These are phyloP conservation scores for Borovskyia barvae DNA, from an alignment of 208 protist species.

Conservation along the genomic window DNA sequence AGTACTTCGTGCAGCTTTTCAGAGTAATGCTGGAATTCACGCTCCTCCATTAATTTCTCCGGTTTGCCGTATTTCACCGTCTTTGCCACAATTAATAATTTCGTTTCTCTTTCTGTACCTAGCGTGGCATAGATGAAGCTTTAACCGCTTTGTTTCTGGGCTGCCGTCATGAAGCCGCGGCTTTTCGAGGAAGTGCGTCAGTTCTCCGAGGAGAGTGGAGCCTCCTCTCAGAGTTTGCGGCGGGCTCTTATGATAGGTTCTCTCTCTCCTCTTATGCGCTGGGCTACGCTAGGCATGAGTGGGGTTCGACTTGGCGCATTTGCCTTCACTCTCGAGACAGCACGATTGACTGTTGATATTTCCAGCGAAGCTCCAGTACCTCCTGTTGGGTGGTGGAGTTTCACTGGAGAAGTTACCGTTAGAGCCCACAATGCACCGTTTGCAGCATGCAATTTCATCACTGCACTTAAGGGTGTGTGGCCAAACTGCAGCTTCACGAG, in stretches of 20 bases:
- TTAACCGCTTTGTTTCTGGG: no score
- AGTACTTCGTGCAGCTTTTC: no score
- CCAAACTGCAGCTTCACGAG: background rate
- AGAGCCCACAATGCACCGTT: background rate
- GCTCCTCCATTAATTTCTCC: no score
- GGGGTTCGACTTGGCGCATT: background rate
- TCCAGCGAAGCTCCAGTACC: background rate
- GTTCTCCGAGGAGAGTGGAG: background rate
- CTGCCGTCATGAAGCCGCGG: background rate
- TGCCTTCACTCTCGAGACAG: background rate
- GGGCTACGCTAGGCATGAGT: background rate
- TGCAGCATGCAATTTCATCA: conserved; percentile 3
- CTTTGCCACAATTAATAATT: no score
- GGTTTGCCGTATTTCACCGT: no score
- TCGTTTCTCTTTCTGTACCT: no score
- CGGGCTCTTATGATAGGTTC: background rate
- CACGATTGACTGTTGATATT: background rate
- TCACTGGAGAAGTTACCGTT: background rate
- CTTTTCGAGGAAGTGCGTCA: background rate
- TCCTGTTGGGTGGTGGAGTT: conserved; percentile 16
- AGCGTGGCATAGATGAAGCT: no score
- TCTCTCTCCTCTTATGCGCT: background rate
- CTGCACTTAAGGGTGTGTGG: background rate
- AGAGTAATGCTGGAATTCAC: no score
- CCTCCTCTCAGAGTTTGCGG: background rate